phyloP scores from a whole-genome alignment of 352 stramenopile species.

The Pythium diclinum region DNA sequence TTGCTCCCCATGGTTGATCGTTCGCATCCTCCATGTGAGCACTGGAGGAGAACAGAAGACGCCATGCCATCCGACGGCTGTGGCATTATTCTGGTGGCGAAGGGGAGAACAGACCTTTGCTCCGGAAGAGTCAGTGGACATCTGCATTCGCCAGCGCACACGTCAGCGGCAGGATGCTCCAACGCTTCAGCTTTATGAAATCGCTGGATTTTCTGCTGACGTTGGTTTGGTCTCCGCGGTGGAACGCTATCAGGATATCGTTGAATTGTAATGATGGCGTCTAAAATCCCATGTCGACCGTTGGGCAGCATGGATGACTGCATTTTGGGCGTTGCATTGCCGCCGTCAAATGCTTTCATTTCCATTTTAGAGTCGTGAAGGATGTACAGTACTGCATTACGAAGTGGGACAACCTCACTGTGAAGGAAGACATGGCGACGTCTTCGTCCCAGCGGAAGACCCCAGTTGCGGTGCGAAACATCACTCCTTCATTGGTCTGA shows the following conservation, averaged over 20 bases:
- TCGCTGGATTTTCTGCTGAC: not conserved
- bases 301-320: no score
- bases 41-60: not conserved
- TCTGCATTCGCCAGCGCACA: not conserved
- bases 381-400: not conserved
- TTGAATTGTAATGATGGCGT: not conserved
- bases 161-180: conserved; percentile 3
- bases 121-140: conserved; percentile 5
- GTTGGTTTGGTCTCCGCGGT: not conserved
- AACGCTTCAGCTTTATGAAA: not conserved
- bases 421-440: not conserved
- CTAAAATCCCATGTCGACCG: not conserved
- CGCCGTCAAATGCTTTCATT: not conserved
- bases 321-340: not conserved
- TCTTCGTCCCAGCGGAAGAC: not conserved
- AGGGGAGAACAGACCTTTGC: not conserved
- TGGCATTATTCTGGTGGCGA: not conserved
- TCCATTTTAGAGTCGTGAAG: not conserved
- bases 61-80: not conserved
- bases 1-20: no score
- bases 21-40: not conserved
- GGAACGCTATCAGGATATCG: not conserved
- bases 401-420: not conserved
- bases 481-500: not conserved
- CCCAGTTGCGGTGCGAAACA: not conserved